Base-by-base conservation (phyloP, 352 stramenopile genomes). In the Blastocystis hominis region DNA sequence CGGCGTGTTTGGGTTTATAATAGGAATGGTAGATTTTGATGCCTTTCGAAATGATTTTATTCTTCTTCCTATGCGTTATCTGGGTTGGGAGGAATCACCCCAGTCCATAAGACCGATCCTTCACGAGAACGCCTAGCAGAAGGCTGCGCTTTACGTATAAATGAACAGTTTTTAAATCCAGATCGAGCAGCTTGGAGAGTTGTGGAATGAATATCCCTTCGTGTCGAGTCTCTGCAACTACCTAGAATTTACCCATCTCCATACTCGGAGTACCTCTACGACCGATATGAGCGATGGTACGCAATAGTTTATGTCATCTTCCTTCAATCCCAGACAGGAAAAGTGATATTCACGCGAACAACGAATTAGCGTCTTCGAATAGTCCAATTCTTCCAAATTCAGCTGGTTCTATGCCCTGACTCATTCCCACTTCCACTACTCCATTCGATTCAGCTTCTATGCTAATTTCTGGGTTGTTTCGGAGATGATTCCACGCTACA, bases 111-210 rank as follows among this genome's bases (percentile, higher is more conserved):
- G 42, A 30, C 62, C 47, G 70, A 50, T 80, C 70, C 70, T 80
- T 80, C 4, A 64, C 70, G 20, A 80, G 4, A 20, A 80, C 40
- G 38, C 70, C 70, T n/a, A 80, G 7, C 15, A 80, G n/a, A 47
- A 80, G 13, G 0, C 42, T 20, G 5, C 44, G 24, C 40, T 80
- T 80, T 46, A 80, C 70, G 63, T 80, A 80, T 9, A 80, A 44
- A 46, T 80, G 70, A 5, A 61, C 70, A 46, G 70, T 80, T 30
- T 80, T 80, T 47, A 80, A 62, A 66, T 80, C 70, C 20, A 59
- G 40, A 50, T 64, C 56, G 7, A 53, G 17, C 38, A 44, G 38
- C 38, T 80, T 80, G 9, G 38, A 3, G 7, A 80, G 42, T 24
- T 7, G 15, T 15, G 62, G 62, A 72, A 72, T 50, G 10, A 40